Evolutionary conservation across 805 yeast genomes (phyloP).

Genomic region (Myxozyma nipponensis): DNA sequence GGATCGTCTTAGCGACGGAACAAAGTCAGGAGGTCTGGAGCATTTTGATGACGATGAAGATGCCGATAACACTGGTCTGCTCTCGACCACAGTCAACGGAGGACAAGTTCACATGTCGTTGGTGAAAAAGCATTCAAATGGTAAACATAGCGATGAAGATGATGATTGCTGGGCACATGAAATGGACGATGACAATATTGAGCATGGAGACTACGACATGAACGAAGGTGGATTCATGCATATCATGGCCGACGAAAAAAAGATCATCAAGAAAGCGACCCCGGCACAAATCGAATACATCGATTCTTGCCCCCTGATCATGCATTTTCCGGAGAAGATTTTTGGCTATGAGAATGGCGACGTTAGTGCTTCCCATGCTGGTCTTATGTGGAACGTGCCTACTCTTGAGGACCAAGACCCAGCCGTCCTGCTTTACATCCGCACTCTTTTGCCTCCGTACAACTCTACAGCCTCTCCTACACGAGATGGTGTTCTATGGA

Average conservation of each 20-base stretch:
- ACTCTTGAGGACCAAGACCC: slow-evolving; percentile 56
- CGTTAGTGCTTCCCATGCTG: slow-evolving; percentile 77
- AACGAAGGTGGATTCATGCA: slow-evolving; percentile 22
- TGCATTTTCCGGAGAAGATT: slow-evolving; percentile 55
- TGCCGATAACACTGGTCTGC: background rate
- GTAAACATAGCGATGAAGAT: slow-evolving; percentile 4
- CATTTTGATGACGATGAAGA: slow-evolving; percentile 27
- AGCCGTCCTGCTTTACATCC: slow-evolving; percentile 60
- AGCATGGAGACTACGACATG: slow-evolving; percentile 24
- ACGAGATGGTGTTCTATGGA: slow-evolving; percentile 31
- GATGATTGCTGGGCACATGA: slow-evolving; percentile 26
- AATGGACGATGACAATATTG: slow-evolving; percentile 24
- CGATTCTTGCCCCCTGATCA: slow-evolving; percentile 60
- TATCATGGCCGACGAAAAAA: slow-evolving; percentile 26
- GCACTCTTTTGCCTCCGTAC: slow-evolving; percentile 62
- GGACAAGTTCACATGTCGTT: background rate
- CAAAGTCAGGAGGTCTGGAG: slow-evolving; percentile 33
- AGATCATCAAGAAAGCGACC: slow-evolving; percentile 37
- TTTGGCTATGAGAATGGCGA: slow-evolving; percentile 35
- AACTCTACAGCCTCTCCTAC: slow-evolving; percentile 54
- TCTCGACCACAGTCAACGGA: background rate
- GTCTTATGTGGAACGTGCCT: slow-evolving; percentile 61
- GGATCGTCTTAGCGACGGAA: slow-evolving; percentile 23
- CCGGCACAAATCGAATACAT: slow-evolving; percentile 61
- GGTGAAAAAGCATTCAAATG: background rate